These are phyloP conservation scores for Parasarocladium wereldwijsianum DNA, from an alignment of 2,329 filamentous ascomycete genomes.

Conservation along the genomic window DNA sequence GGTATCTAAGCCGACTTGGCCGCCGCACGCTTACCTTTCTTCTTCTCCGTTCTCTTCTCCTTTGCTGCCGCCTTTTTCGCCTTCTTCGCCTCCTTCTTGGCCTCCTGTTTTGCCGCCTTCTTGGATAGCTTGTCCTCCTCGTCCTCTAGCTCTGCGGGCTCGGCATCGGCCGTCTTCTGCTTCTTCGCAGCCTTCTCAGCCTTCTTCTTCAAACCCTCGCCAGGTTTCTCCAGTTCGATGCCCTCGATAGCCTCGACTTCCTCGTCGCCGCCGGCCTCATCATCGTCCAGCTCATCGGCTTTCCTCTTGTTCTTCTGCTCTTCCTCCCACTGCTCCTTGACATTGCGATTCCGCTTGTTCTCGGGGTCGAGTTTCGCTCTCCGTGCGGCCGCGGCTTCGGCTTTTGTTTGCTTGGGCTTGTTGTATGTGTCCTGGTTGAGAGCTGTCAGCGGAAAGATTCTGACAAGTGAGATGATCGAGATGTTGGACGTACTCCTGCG, in stretches of 20 bases:
- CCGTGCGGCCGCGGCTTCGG: conserved; percentile 69
- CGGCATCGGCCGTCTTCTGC: conserved; percentile 18
- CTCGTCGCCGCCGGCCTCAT: conserved; percentile 21
- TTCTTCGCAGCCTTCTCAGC: conserved; percentile 28
- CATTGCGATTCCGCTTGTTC: conserved; percentile 63
- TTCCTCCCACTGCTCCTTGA: conserved; percentile 87
- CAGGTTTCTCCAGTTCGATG: conserved; percentile 44
- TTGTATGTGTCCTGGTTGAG: conserved; percentile 39
- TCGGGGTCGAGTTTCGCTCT: conserved; percentile 84
- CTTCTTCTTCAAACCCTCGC: conserved; percentile 44
- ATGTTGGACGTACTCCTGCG: conserved; percentile 47
- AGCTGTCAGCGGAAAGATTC: not conserved
- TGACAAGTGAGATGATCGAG: not conserved
- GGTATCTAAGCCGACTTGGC: conserved; percentile 5
- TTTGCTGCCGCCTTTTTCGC: conserved; percentile 20
- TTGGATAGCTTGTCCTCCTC: conserved; percentile 28
- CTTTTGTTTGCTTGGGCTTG: conserved; percentile 90
- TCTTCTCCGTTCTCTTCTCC: conserved; percentile 11
- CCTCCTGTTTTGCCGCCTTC: conserved; percentile 34
- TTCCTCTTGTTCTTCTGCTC: conserved; percentile 66
- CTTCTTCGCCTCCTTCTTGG: conserved; percentile 35
- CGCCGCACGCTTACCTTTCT: conserved; percentile 8
- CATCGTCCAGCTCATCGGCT: conserved; percentile 35
- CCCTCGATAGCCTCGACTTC: conserved; percentile 32
- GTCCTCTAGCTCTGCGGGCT: conserved; percentile 11